phyloP scores from a whole-genome alignment of 1,284 basidiomycete species.

The Fistulinella cinereoalba region DNA sequence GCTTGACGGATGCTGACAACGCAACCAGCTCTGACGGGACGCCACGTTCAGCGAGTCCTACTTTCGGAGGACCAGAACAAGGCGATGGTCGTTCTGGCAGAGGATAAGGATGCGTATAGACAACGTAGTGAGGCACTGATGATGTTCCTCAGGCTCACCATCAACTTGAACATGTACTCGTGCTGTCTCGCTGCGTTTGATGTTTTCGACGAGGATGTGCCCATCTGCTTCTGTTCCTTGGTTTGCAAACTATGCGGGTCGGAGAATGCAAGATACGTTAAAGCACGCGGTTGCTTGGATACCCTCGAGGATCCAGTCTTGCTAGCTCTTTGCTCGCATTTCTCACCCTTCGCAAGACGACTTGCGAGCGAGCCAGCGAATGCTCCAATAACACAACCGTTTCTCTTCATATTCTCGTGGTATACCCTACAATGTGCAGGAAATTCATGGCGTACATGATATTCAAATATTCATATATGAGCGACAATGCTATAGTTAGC shows the following conservation, averaged over 20 bases:
- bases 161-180: constrained; percentile 87
- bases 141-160: constrained; percentile 69
- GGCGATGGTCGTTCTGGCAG: constrained; percentile 39
- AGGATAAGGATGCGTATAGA: constrained; percentile 61
- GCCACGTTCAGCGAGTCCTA: too few relatives aligned
- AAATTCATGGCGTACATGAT: too few relatives aligned
- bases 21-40: too few relatives aligned
- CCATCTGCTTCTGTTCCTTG: constrained; percentile 87
- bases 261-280: constrained; percentile 53
- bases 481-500: too few relatives aligned
- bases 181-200: constrained; percentile 69
- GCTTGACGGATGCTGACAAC: too few relatives aligned
- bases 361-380: constrained; percentile 52
- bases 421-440: too few relatives aligned
- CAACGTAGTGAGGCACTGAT: constrained; percentile 59
- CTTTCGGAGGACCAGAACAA: constrained; percentile 40
- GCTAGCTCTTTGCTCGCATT: constrained; percentile 89
- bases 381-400: too few relatives aligned
- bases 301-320: constrained; percentile 86
- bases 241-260: constrained; percentile 79
- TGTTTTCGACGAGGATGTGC: constrained; percentile 70
- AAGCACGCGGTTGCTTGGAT: constrained; percentile 54
- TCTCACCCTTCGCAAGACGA: constrained; percentile 41
- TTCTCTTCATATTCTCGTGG: too few relatives aligned
- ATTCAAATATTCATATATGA: too few relatives aligned